Conservation (phyloP, 768 basidiomycete genomes). For the Mycena capillaripes region DNA sequence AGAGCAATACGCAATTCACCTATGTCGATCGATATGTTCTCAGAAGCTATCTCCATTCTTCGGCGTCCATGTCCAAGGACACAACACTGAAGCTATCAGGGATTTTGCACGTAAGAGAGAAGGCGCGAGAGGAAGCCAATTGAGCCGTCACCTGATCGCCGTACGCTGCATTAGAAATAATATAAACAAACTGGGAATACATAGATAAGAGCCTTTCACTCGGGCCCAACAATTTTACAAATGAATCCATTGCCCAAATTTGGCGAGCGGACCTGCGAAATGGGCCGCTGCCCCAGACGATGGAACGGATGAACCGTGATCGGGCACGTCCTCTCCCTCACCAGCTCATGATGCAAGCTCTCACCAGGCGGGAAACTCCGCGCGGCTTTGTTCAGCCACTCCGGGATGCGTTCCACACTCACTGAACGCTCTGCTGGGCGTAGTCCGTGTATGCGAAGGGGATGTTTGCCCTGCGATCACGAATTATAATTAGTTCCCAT, state of each 20-base stretch:
- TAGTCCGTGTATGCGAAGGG: conserved; percentile 32
- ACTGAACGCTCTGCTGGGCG: conserved; percentile 29
- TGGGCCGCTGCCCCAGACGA: conserved; percentile 25
- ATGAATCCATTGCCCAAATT: conserved; percentile 25
- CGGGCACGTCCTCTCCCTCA: conserved; percentile 16
- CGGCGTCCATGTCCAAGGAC: no score
- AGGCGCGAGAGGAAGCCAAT: no score
- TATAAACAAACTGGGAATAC: background rate
- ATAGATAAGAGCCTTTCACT: background rate
- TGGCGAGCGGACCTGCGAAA: conserved; percentile 25
- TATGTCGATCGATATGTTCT: no score
- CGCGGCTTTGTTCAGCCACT: conserved; percentile 15
- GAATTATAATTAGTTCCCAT: conserved; percentile 1
- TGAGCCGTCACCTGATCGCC: no score
- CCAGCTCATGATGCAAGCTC: background rate
- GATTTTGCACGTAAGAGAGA: no score
- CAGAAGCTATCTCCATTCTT: no score
- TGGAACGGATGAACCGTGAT: conserved; percentile 28
- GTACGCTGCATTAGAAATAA: no score
- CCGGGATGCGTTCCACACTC: conserved; percentile 6
- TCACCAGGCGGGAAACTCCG: conserved; percentile 1
- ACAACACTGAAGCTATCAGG: no score
- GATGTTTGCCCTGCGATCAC: conserved; percentile 7
- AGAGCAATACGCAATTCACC: no score
- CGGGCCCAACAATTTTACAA: conserved; percentile 6